These are phyloP conservation scores for Pisolithus microcarpus DNA, from an alignment of 768 basidiomycete species.

Conservation along the genomic window DNA sequence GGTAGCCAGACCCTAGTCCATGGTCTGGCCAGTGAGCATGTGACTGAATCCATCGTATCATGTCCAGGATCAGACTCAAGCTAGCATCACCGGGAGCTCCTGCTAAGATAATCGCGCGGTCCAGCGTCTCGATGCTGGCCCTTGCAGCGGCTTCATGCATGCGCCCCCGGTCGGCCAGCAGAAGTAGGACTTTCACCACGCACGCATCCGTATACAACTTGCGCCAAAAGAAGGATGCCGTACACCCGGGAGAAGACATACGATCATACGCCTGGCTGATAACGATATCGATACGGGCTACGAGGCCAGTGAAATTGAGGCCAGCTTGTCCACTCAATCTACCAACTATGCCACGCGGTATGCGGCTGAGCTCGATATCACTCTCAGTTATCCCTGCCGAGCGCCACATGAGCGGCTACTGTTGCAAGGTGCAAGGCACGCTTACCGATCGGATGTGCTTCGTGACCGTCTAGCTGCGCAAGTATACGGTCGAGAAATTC, in stretches of 20 bases:
- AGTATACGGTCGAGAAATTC: background rate
- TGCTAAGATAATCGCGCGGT: conserved; percentile 77
- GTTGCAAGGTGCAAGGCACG: background rate
- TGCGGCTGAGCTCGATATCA: background rate
- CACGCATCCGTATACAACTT: conserved; percentile 71
- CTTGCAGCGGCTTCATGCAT: conserved; percentile 23
- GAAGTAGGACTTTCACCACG: conserved; percentile 47
- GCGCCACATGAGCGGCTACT: background rate
- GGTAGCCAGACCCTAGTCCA: background rate
- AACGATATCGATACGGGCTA: conserved; percentile 29
- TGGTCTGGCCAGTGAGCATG: conserved; percentile 4
- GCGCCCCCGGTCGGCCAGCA: conserved; percentile 5
- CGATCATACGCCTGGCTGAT: conserved; percentile 40
- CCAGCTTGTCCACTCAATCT: conserved; percentile 3
- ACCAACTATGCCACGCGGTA: conserved; percentile 9
- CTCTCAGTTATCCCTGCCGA: background rate
- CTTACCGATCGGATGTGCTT: background rate
- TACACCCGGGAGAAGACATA: conserved; percentile 37
- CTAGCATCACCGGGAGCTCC: conserved; percentile 62
- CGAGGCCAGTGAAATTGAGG: background rate
- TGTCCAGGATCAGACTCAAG: conserved; percentile 51
- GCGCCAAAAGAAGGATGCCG: conserved; percentile 44
- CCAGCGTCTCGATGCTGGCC: conserved; percentile 54
- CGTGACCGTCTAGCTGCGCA: background rate
- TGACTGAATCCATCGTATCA: conserved; percentile 60